Conservation (phyloP, 106 monocot genomes). For the Alisma plantagoaquatica region DNA sequence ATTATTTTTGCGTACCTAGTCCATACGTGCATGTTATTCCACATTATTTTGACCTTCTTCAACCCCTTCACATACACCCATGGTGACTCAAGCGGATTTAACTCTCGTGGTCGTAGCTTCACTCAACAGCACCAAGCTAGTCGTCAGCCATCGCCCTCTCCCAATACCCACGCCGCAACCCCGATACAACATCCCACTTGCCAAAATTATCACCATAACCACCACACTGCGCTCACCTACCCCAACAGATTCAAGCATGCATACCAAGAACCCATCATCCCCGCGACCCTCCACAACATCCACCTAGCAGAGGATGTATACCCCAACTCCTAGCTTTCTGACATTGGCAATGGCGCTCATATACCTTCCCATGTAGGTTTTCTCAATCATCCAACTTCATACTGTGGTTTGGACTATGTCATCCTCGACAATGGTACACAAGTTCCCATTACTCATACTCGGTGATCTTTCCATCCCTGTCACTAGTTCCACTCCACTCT, state of each 20-base stretch:
- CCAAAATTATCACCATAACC: not conserved
- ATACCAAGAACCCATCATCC: not conserved
- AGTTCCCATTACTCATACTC: too few relatives aligned
- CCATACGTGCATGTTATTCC: too few relatives aligned
- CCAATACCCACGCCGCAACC: not conserved
- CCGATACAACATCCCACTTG: not conserved
- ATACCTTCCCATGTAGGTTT: not conserved
- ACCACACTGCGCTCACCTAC: not conserved
- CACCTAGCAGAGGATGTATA: not conserved
- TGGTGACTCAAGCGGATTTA: too few relatives aligned
- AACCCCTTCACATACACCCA: too few relatives aligned
- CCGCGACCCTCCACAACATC: not conserved
- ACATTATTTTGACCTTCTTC: too few relatives aligned
- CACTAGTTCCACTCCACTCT: too few relatives aligned
- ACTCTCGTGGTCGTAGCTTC: not conserved
- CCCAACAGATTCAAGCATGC: not conserved
- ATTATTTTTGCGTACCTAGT: too few relatives aligned
- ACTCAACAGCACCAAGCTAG: not conserved
- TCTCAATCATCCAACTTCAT: not conserved
- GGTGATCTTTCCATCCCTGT: too few relatives aligned
- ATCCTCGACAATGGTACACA: not conserved
- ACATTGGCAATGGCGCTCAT: not conserved
- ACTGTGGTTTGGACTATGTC: not conserved
- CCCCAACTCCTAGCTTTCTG: not conserved
- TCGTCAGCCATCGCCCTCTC: not conserved